phyloP scores from a whole-genome alignment of 192 early-diverging fungal genomes.

The Piromyces finnis region DNA sequence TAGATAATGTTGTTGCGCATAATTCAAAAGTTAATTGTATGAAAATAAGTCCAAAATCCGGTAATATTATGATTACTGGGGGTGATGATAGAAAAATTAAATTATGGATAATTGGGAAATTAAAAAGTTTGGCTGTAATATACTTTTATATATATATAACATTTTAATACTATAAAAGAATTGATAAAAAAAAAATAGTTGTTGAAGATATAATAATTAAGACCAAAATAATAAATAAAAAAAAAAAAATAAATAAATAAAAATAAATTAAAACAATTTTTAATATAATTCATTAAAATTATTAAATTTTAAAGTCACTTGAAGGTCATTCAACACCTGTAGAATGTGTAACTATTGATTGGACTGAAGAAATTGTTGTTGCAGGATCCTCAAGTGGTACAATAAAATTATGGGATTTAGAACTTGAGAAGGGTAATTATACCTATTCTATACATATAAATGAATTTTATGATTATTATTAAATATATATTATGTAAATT shows the following conservation, averaged over 20 bases:
- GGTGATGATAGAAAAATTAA: constrained; percentile 32
- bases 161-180: not conserved
- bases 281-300: too few species aligned
- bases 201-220: too few species aligned
- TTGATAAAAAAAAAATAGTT: too few species aligned
- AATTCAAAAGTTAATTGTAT: constrained; percentile 20
- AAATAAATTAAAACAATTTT: too few species aligned
- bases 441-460: too few species aligned
- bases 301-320: constrained; percentile 19
- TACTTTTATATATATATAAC: not conserved
- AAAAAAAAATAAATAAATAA: too few species aligned
- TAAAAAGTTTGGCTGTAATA: constrained; percentile 2
- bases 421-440: constrained; percentile 24
- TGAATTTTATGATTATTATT: too few species aligned
- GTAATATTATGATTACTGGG: constrained; percentile 30
- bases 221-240: too few species aligned
- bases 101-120: constrained; percentile 34
- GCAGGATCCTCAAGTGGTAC: constrained; percentile 25
- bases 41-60: constrained; percentile 29
- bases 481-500: too few species aligned
- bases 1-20: constrained; percentile 16
- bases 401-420: constrained; percentile 44
- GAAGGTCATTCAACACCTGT: constrained; percentile 20
- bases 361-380: constrained; percentile 35
- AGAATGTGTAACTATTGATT: constrained; percentile 32